Conservation (phyloP, 2,329 filamentous ascomycete genomes). For the Aspergillus japonicus region DNA sequence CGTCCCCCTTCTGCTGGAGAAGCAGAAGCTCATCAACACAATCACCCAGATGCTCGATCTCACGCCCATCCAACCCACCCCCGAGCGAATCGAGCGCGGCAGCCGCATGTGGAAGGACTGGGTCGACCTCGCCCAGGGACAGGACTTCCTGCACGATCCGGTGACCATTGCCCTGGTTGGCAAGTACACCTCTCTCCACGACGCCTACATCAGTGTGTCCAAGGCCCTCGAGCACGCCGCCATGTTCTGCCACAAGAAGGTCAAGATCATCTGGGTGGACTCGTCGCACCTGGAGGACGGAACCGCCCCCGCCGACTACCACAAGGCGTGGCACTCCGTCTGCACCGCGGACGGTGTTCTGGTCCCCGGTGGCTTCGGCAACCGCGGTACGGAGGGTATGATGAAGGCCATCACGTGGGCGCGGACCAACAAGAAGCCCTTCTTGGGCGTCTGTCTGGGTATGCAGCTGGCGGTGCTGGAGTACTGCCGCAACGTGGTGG, state of each 20-base stretch:
- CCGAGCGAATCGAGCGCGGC: conserved; percentile 61
- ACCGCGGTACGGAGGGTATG: conserved; percentile 85
- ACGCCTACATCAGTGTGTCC: conserved; percentile 79
- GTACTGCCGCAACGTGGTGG: conserved; percentile 73
- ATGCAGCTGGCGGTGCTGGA: conserved; percentile 94
- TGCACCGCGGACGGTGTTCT: conserved; percentile 60
- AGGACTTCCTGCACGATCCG: conserved; percentile 64
- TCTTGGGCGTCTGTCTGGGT: conserved; percentile 85
- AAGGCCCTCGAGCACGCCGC: conserved; percentile 89
- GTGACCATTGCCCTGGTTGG: conserved; percentile 86
- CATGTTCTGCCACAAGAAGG: conserved; percentile 78
- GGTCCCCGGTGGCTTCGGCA: conserved; percentile 74
- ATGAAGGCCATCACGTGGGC: conserved; percentile 84
- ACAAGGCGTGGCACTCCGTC: conserved; percentile 82
- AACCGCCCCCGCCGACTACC: conserved; percentile 66
- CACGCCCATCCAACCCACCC: conserved; percentile 54
- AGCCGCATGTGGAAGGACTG: conserved; percentile 73
- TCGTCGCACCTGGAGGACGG: conserved; percentile 76
- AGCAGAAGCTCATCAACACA: conserved; percentile 71
- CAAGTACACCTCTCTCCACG: conserved; percentile 82
- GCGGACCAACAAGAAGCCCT: conserved; percentile 75
- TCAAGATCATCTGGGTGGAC: conserved; percentile 82
- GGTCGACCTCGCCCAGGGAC: conserved; percentile 67
- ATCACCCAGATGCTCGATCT: conserved; percentile 67
- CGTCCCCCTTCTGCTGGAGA: conserved; percentile 84